Evolutionary conservation across 495 filamentous ascomycete species (phyloP), one percentile per base, ranked within the genome.

Genomic region (Lepraria neglecta): DNA sequence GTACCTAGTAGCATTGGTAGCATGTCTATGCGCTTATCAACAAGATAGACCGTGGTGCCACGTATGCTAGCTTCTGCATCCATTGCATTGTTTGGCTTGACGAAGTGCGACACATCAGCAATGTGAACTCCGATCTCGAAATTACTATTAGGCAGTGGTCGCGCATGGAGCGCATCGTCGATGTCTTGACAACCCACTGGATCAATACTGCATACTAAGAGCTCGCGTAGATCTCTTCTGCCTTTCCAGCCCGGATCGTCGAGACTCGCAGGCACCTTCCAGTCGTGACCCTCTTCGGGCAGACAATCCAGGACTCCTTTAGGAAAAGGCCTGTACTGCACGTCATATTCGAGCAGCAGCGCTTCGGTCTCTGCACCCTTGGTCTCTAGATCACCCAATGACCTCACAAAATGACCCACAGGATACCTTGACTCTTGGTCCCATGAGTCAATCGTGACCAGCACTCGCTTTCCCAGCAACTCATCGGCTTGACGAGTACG

Each of bases 11-110:
- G 84, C 81, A 88, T 89, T 19, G 95, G 95, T 70, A 98, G 79
- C 95, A 98, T 98, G 75, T 98, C 94, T 66, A 98, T 97, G 65
- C 94, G 91, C 76, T 97, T 98, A 74, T 98, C 94, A 2, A 98
- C 95, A 28, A 98, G 79, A 68, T 98, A 98, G 33, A 98, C 94
- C 0, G 95, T 97, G 4, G 94, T 97, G 62, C 92, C 94, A 69
- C 94, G 86, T 61, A 91, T 82, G 69, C 89, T 91, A 3, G 94
- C 94, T 75, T 98, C 94, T 27, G 82, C 80, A 70, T 98, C 95
- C 95, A 98, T 98, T 45, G 94, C 84, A 70, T 94, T 97, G 71
- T 90, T 90, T 31, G 95, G 92, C 74, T 92, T 95, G 70, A 98
- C 95, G 66, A 97, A 97, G 71, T 98, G 90, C 17, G 95, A 96